Conservation (phyloP, 139 green algal genomes). For the Chlamydomonas incerta region DNA sequence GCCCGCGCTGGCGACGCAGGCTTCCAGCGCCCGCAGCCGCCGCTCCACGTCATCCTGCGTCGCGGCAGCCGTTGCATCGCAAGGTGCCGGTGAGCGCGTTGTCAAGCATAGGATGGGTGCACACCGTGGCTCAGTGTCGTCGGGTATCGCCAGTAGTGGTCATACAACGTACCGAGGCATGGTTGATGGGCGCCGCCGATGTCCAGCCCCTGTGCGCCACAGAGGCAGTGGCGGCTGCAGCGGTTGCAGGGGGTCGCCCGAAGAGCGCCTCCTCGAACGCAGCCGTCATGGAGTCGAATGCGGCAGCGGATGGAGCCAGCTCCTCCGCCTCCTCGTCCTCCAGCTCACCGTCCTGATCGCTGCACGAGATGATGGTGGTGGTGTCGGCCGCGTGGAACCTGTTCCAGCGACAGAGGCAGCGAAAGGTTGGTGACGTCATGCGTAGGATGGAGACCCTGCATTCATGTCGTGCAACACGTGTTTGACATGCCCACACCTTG, state of each 20-base stretch:
- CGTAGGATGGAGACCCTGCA: no score
- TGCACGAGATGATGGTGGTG: conserved; percentile 37
- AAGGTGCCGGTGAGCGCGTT: no score
- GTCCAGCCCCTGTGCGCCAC: neutral
- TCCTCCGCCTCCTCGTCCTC: neutral
- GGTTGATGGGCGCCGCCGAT: neutral
- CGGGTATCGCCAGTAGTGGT: no score
- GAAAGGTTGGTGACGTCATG: no score
- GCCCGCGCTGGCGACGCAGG: neutral
- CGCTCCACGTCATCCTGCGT: conserved; percentile 13
- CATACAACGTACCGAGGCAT: neutral
- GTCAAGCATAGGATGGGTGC: no score
- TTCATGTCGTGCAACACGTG: no score
- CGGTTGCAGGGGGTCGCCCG: neutral
- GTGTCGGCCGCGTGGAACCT: conserved; percentile 32
- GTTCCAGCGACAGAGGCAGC: no score
- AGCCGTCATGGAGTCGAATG: neutral
- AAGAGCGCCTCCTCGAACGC: conserved; percentile 27
- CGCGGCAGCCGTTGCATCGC: no score
- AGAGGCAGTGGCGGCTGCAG: neutral
- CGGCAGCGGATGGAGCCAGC: no score
- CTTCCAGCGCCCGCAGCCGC: conserved; percentile 16
- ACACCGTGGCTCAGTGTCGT: no score
- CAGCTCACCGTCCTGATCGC: neutral
- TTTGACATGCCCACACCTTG: no score